Conservation (phyloP, 2,329 filamentous ascomycete genomes). For the Triangularia setosa region DNA sequence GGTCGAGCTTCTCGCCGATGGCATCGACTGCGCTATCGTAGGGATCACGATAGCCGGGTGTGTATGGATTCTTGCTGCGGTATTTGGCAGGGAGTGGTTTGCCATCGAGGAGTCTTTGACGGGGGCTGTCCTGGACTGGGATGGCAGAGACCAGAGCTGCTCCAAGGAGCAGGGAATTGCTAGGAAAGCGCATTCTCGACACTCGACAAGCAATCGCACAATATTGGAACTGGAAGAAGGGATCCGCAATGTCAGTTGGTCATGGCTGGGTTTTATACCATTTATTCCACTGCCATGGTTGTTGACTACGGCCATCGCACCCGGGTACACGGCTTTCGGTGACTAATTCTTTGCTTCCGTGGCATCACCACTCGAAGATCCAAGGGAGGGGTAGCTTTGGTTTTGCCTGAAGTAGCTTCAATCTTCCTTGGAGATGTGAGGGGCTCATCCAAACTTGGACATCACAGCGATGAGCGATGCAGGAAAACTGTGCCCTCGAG, state of each 20-base stretch:
- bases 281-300: neutral
- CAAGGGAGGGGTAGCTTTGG: neutral
- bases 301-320: neutral
- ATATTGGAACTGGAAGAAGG: neutral
- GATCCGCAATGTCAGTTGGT: neutral
- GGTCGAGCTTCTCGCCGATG: conserved; percentile 56
- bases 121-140: conserved; percentile 47
- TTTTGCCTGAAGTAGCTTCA: neutral
- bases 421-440: neutral
- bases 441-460: conserved; percentile 5
- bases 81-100: conserved; percentile 43
- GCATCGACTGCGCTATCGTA: conserved; percentile 61
- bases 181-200: conserved; percentile 15
- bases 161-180: conserved; percentile 19
- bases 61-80: conserved; percentile 48
- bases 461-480: neutral
- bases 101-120: conserved; percentile 51
- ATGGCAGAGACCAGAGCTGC: conserved; percentile 24
- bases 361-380: neutral
- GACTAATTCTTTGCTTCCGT: neutral
- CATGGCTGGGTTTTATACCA: neutral
- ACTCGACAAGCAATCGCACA: neutral
- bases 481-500: neutral
- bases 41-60: conserved; percentile 55
- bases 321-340: neutral